Base-by-base conservation (phyloP, 2,329 filamentous ascomycete genomes). In the Pseudopithomyces maydicus region DNA sequence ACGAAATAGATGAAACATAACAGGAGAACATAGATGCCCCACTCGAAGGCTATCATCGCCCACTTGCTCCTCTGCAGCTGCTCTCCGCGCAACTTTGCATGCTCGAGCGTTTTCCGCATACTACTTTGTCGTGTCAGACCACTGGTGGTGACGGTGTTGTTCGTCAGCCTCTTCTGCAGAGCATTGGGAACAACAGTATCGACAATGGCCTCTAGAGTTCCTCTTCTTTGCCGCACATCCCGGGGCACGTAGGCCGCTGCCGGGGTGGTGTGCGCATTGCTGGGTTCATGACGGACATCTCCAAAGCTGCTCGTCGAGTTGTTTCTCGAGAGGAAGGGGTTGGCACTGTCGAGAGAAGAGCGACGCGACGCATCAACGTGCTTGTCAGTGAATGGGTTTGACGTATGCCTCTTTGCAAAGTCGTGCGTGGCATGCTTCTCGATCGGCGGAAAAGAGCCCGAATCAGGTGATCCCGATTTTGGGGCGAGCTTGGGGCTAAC, bases 1-100 rank as follows among this genome's bases (percentile, higher is more conserved):
- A 81, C 76, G 20, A 82, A 79, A 55, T 81, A 81, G 29, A 80
- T 66, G 53, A 81, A 77, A 12, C 66, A 67, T 3, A 77, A 17
- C 20, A 67, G 43, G 38, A 41, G 77, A 2, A 70, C 35, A 50
- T 80, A 80, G 26, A 78, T 61, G 32, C 66, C 57, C 48, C 74
- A 77, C 61, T 79, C 75, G 51, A 80, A 79, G 5, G 69, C 50
- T 1, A 73, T 12, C 52, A 76, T 75, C 20, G 71, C 71, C 69
- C 71, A 76, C 42, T 71, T 66, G 42, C 69, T 69, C 19, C 76
- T 64, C 51, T 75, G 66, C 6, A 69, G 45, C 26, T 69, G 41
- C 19, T 32, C 36, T 12, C 66, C 62, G 38, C 65, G 62, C 48
- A 59, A 42, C 51, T 70, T 70, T 19, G 67, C 67, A 23, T 68